These are phyloP conservation scores for Dysphania ambrosioides DNA, from an alignment of 148 eudicot species.

Conservation along the genomic window DNA sequence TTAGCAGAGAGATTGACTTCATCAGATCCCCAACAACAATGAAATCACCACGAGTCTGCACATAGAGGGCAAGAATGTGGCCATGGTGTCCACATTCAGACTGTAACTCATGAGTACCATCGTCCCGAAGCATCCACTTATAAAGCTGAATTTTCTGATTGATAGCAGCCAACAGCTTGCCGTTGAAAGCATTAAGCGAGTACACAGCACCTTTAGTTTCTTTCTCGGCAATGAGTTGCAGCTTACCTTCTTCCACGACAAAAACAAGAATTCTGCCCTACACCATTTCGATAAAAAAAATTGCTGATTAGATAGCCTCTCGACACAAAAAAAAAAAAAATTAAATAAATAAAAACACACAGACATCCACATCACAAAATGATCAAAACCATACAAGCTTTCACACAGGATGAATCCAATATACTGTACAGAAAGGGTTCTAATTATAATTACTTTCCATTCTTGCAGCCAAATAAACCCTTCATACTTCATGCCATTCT, in stretches of 20 bases:
- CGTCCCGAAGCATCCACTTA: constrained; percentile 97
- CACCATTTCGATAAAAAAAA: constrained; percentile 8
- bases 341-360: too few species aligned
- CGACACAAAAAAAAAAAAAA: neutral
- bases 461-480: neutral
- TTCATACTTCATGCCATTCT: neutral
- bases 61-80: constrained; percentile 93
- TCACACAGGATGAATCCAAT: neutral
- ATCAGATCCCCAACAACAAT: constrained; percentile 95
- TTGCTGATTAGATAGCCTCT: neutral
- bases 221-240: constrained; percentile 86
- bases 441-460: neutral
- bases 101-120: constrained; percentile 84
- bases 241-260: constrained; percentile 85
- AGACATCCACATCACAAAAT: neutral
- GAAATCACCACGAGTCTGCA: constrained; percentile 95
- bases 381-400: neutral
- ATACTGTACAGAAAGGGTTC: neutral
- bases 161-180: constrained; percentile 90
- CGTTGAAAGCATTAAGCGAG: constrained; percentile 85
- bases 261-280: constrained; percentile 86
- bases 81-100: constrained; percentile 99
- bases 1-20: constrained; percentile 89
- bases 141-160: constrained; percentile 95
- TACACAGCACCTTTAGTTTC: constrained; percentile 97